Conservation (phyloP, 352 stramenopile species). For the Blastocystis sp. region DNA sequence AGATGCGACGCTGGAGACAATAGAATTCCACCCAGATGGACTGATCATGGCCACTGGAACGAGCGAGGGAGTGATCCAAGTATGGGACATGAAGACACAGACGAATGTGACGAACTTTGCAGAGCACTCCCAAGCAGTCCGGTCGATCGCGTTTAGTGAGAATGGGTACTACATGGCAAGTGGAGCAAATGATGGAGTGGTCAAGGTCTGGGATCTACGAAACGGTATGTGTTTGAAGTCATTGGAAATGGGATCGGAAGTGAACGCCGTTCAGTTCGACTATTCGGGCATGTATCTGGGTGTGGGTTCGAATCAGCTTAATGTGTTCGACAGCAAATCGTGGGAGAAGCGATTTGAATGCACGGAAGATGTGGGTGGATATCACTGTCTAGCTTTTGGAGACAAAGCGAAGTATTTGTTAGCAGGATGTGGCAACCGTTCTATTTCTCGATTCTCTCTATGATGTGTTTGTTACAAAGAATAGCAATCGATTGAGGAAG, state of each 20-base stretch:
- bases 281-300: constrained; percentile 61
- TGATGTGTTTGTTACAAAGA: constrained; percentile 39
- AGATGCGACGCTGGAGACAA: constrained; percentile 68
- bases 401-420: constrained; percentile 29
- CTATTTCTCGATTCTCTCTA: not conserved
- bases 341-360: not conserved
- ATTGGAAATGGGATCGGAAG: not conserved
- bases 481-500: not conserved
- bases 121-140: constrained; percentile 71
- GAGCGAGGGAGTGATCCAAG: constrained; percentile 74
- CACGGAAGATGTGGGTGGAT: not conserved
- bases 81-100: constrained; percentile 84
- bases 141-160: constrained; percentile 81
- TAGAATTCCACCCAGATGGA: constrained; percentile 86
- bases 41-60: constrained; percentile 78
- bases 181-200: constrained; percentile 72
- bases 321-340: not conserved
- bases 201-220: constrained; percentile 86
- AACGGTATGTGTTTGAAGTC: constrained; percentile 76
- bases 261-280: constrained; percentile 59
- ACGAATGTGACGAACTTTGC: constrained; percentile 78
- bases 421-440: constrained; percentile 7
- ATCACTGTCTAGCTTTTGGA: constrained; percentile 11
- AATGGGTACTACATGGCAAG: constrained; percentile 88
- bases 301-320: not conserved